Base-by-base conservation (phyloP, 257 asterid genomes). In the Fraxinus pennsylvanica region DNA sequence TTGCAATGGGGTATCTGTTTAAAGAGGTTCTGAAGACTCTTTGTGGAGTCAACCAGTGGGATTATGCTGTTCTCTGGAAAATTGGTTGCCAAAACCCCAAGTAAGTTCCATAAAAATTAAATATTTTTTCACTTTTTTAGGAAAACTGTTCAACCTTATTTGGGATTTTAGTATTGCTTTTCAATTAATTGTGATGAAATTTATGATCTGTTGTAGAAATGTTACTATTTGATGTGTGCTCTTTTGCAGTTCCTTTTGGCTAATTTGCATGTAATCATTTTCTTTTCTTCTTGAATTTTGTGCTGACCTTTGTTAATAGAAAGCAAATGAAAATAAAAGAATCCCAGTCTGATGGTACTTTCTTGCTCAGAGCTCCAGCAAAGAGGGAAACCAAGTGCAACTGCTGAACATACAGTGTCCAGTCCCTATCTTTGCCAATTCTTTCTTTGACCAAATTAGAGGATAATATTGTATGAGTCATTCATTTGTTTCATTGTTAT, bases 21-120 rank as follows among this genome's bases (percentile, higher is more conserved):
- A 91, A 91, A 85, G 95, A 91, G 84, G 90, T 89, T 79, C 86
- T 91, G 88, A 90, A 91, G 90, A 87, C 90, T 82, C 90, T 91
- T 0, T 91, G 97, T 85, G 95, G 93, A 82, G 90, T 88, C 68
- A 86, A 88, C 84, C 92, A 86, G 74, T 91, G 97, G 97, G 84
- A 90, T 80, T 91, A 91, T 85, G 95, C 97, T 73, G 93, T 88
- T 84, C 90, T 90, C 79, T 91, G 97, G 97, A 91, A 91, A 82
- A 73, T 86, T 39, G 91, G 90, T 73, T 85, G 83, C 88, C 93
- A 87, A 82, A 91, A 91, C 43, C 89, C 95, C 78, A 88, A 91
- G 97, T 91, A 81, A 88, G 95, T 73, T 38, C 69, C 33, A 27
- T 27, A 25, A 25, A 25, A 22, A 63, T 25, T 14, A 9, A 63